Evolutionary conservation across 805 yeast species (phyloP), one percentile per base, ranked within the genome.

Genomic region (Saccharomycopsis guyanensis): DNA sequence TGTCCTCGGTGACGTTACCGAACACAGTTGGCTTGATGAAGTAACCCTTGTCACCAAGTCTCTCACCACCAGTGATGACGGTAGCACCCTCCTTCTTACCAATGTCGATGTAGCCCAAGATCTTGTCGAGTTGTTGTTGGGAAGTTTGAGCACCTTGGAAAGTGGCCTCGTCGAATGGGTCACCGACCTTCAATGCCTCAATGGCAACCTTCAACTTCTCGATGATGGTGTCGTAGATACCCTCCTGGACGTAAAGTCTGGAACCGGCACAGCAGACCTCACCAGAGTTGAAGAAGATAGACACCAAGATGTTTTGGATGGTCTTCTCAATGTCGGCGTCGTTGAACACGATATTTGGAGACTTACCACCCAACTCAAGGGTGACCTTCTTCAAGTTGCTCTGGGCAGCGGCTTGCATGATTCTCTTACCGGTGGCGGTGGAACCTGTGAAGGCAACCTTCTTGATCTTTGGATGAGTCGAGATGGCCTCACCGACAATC

Each of bases 221-320:
- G 42, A 82, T 63, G 41, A 82, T 69, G 53, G 72, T 69, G 55
- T 82, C 87, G 63, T 83, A 82, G 50, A 80, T 70, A 31, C 74
- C 81, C 54, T 78, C 86, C 66, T 83, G 89, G 52, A 83, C 74
- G 60, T 76, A 82, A 49, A 83, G 70, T 74, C 93, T 79, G 32
- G 89, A 82, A 62, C 89, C 89, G 40, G 89, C 86, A 57, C 84
- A 78, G 63, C 91, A 83, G 49, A 83, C 85, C 68, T 83, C 88
- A 66, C 89, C 91, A 53, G 87, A 80, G 67, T 82, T 82, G 69
- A 72, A 76, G 71, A 81, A 81, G 58, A 83, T 83, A 70, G 87
- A 87, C 42, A 72, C 65, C 43, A 78, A 70, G 57, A 82, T 71
- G 59, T 73, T 71, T 46, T 69, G 63, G 45, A 75, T 68, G 53